Evolutionary conservation across 148 eudicot species (phyloP).

Genomic region (Camellia lanceoleosa): DNA sequence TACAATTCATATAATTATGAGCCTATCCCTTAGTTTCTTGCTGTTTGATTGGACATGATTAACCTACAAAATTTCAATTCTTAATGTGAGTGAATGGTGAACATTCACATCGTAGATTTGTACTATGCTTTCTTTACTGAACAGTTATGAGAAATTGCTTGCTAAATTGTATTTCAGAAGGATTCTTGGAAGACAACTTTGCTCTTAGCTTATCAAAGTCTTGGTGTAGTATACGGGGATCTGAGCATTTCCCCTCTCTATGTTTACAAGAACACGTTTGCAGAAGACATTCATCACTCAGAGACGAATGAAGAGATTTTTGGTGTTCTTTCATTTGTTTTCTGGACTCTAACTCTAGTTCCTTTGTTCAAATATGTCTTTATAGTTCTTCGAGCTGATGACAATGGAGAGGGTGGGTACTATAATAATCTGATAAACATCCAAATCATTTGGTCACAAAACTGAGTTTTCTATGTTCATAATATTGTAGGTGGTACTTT

Average conservation of each 20-base stretch:
- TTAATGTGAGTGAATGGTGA: not conserved
- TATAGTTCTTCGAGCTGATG: slow-evolving; percentile 91
- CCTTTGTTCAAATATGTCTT: slow-evolving; percentile 84
- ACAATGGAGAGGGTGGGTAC: slow-evolving; percentile 80
- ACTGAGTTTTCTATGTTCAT: not conserved
- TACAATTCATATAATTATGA: not conserved
- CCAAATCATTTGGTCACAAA: not conserved
- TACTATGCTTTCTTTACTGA: slow-evolving; percentile 3
- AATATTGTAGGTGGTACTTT: slow-evolving; percentile 77
- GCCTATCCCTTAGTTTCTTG: not conserved
- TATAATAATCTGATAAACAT: not conserved
- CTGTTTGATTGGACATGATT: not conserved
- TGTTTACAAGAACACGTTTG: slow-evolving; percentile 87
- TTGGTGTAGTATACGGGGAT: slow-evolving; percentile 95
- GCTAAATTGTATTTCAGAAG: slow-evolving; percentile 39
- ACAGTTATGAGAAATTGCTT: not conserved
- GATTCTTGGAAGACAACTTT: slow-evolving; percentile 70
- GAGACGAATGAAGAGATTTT: slow-evolving; percentile 80
- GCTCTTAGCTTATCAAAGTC: slow-evolving; percentile 81
- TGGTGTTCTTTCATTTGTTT: slow-evolving; percentile 80
- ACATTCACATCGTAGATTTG: not conserved
- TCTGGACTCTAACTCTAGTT: slow-evolving; percentile 80
- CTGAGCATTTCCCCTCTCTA: slow-evolving; percentile 88
- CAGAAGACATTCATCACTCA: slow-evolving; percentile 80
- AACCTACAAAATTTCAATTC: not conserved